Percentiles rank a stretch among this genome's conserved stretches.
These are phyloP conservation scores for Bassia scoparia DNA, from an alignment of 148 eudicot genomes.

Conservation along the genomic window DNA sequence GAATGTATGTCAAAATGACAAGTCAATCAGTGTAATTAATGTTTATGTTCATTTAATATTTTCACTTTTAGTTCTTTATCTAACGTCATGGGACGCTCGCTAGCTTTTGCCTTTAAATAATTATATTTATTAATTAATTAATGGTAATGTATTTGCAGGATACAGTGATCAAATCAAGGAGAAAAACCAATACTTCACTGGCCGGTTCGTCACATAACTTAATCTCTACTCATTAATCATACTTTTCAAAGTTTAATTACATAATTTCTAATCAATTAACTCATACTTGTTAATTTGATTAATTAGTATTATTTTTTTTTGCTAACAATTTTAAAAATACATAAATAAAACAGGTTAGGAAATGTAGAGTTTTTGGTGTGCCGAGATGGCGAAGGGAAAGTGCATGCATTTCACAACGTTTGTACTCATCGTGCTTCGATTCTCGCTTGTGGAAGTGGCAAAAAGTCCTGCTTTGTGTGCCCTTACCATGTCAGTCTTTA, in stretches of 20 bases:
- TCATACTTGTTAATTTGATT: neutral
- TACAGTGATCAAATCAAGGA: constrained; percentile 52
- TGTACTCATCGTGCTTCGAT: constrained; percentile 86
- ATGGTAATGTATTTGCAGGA: constrained; percentile 28
- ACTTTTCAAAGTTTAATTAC: neutral
- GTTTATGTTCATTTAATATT: too few relatives aligned
- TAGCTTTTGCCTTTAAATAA: too few relatives aligned
- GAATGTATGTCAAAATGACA: too few relatives aligned
- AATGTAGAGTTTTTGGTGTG: constrained; percentile 63
- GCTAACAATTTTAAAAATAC: too few relatives aligned
- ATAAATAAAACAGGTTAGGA: constrained; percentile 48
- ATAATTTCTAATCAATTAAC: too few relatives aligned
- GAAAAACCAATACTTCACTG: constrained; percentile 57
- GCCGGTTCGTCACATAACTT: constrained; percentile 39
- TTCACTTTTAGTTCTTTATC: too few relatives aligned
- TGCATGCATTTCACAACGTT: constrained; percentile 75
- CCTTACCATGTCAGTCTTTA: constrained; percentile 77
- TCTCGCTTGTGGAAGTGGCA: constrained; percentile 64
- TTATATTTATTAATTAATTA: neutral
- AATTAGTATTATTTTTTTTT: too few relatives aligned
- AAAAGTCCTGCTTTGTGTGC: constrained; percentile 66
- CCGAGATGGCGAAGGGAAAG: constrained; percentile 51
- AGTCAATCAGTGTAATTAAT: too few relatives aligned
- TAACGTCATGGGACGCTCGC: too few relatives aligned
- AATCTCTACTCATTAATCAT: neutral